phyloP scores from a whole-genome alignment of 1,284 basidiomycete genomes.

The Irpex sp. region DNA sequence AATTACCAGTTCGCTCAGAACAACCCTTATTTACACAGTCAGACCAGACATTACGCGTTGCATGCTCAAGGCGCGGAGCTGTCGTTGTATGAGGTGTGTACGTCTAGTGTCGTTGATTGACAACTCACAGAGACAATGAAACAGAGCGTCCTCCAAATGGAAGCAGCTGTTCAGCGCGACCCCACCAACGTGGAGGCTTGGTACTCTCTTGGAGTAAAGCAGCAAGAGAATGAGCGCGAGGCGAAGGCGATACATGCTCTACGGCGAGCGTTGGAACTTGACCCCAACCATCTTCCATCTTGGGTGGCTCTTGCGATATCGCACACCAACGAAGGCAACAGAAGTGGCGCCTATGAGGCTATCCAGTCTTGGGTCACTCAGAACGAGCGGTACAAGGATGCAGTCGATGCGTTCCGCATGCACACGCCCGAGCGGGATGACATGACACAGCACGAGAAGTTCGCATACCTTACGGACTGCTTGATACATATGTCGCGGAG shows the following conservation, averaged over 20 bases:
- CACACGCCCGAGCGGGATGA: conserved; percentile 29
- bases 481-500: conserved; percentile 68
- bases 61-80: conserved; percentile 37
- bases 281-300: conserved; percentile 72
- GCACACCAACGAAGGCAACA: conserved; percentile 88
- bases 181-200: conserved; percentile 74
- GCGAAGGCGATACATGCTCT: conserved; percentile 87
- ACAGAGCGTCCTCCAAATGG: conserved; percentile 85
- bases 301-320: conserved; percentile 93
- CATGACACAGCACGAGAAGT: conserved; percentile 38
- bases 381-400: conserved; percentile 51
- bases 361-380: conserved; percentile 79
- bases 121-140: conserved; percentile 6
- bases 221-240: conserved; percentile 98
- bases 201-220: conserved; percentile 93
- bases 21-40: conserved; percentile 77
- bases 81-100: conserved; percentile 56
- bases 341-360: conserved; percentile 71
- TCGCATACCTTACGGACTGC: conserved; percentile 51
- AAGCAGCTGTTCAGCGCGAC: conserved; percentile 85
- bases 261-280: conserved; percentile 76
- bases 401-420: conserved; percentile 41
- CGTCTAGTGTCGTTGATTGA: not conserved
- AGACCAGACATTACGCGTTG: conserved; percentile 50
- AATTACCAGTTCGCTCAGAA: conserved; percentile 77